Evolutionary conservation across 2,329 filamentous ascomycete species (phyloP), one percentile per base, ranked within the genome.

Genomic region (Laburnicola sp.): DNA sequence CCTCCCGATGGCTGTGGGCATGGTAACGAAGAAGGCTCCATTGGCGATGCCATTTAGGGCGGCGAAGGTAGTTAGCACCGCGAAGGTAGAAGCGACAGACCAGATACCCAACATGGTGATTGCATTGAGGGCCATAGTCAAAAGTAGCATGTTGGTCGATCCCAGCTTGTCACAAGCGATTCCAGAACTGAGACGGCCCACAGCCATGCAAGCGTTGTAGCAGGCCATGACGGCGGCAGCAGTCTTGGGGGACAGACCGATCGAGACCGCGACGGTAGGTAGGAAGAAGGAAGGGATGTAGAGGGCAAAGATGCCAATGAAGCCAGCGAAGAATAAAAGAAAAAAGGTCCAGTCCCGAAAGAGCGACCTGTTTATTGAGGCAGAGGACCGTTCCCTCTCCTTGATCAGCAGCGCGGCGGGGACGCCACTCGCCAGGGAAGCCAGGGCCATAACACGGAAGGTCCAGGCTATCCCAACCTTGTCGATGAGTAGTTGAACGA

Each of bases 101-200:
- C 41, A 44, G 41, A 44, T 44, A 9, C 30, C 41, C 31, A 44
- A 44, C 41, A 44, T 44, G 10, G 41, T 44, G 30, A 44, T 35
- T 10, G 41, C 41, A 31, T 44, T 44, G 31, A 44, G 41, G 11
- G 41, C 41, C 41, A 44, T 44, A 11, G 41, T 44, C 11, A 23
- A 30, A 44, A 44, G 41, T 26, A 44, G 22, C 41, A 44, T 44
- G 30, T 44, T 44, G 22, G 41, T 44, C 30, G 41, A 8, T 16
- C 41, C 41, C 4, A 44, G 41, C 23, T 44, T 35, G 41, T 44
- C 41, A 35, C 41, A 44, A 44, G 41, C 41, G 9, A 44, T 35
- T 16, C 41, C 41, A 26, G 41, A 44, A 23, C 30, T 44, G 31
- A 44, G 41, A 27, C 41, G 41, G 23, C 41, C 41, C 30, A 44